Base-by-base conservation (phyloP, 192 early-diverging fungal genomes). In the Kappamyces sp. region DNA sequence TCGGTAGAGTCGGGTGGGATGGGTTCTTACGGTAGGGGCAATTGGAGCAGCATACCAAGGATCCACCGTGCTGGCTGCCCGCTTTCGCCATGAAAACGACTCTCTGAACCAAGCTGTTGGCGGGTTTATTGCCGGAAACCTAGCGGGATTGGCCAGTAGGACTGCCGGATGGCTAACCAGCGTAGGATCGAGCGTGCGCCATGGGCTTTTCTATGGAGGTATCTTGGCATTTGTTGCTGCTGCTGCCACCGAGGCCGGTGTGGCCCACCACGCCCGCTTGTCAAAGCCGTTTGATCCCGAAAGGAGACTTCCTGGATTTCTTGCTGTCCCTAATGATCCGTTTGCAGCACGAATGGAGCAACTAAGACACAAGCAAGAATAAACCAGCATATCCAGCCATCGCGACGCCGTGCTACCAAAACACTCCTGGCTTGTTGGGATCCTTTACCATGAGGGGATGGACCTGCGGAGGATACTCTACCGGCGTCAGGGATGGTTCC, bases 271-370 rank as follows among this genome's bases (percentile, higher is more conserved):
- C 15, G 41, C 15, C 29, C 14, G 51, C 37, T n/a, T 53, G 9
- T 53, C 22, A 22, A 22, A 22, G 22, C 22, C 22, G 22, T 22
- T 22, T 22, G 22, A 22, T 22, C 43, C 12, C 43, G 22, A 45
- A 45, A 22, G 22, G 22, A 12, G 43, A 45, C 12, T 22, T n/a
- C 43, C 43, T n/a, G 51, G 51, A 53, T 53, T 53, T 14, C 41
- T 53, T 32, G 51, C 51, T 5, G 31, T 53, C 12, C 11, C 11
- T 14, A n/a, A 31, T 39, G 51, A 53, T 53, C 51, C 51, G 29
- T 53, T 53, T 53, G 51, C 51, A 31, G 41, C 37, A 5, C 11
- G 51, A 53, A 53, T 53, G 14, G 29, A 53, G 41, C 36, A 53
- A 22, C 37, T 53, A 11, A 22, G 22, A 22, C 22, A 22, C 22